These are phyloP conservation scores for Simplicillium sp. DNA, from an alignment of 2,329 filamentous ascomycete genomes.

Conservation along the genomic window DNA sequence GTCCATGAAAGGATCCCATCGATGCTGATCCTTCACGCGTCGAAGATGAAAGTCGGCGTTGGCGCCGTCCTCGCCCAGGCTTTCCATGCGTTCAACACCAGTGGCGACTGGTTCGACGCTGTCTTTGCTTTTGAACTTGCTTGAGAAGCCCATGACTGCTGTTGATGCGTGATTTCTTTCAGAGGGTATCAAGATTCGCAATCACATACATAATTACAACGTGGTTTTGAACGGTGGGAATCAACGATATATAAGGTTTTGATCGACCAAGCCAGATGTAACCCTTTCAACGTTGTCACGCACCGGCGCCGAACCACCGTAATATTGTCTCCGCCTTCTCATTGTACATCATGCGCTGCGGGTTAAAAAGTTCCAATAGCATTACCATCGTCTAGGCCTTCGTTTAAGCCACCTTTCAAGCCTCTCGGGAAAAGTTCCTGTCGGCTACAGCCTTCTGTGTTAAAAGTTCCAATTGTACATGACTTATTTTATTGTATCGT, in stretches of 20 bases:
- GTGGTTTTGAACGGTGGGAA: not conserved
- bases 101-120: not conserved
- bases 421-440: not conserved
- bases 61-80: not conserved
- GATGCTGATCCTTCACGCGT: conserved; percentile 19
- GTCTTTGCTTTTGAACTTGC: not conserved
- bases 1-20: conserved; percentile 45
- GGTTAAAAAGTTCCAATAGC: no score
- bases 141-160: conserved; percentile 2
- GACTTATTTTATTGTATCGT: not conserved
- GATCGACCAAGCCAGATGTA: not conserved
- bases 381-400: no score
- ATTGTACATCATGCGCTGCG: not conserved
- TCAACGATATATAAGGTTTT: not conserved
- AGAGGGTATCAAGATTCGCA: no score
- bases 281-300: not conserved
- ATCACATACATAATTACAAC: no score
- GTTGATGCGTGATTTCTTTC: not conserved
- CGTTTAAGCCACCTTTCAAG: not conserved
- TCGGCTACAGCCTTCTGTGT: not conserved
- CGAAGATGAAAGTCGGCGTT: conserved; percentile 2
- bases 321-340: not conserved
- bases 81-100: not conserved
- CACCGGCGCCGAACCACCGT: not conserved
- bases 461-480: not conserved